Percentiles rank a stretch among this genome's conserved stretches.
phyloP scores from a whole-genome alignment of 768 basidiomycete species.

The Mrakia hoshinonis region DNA sequence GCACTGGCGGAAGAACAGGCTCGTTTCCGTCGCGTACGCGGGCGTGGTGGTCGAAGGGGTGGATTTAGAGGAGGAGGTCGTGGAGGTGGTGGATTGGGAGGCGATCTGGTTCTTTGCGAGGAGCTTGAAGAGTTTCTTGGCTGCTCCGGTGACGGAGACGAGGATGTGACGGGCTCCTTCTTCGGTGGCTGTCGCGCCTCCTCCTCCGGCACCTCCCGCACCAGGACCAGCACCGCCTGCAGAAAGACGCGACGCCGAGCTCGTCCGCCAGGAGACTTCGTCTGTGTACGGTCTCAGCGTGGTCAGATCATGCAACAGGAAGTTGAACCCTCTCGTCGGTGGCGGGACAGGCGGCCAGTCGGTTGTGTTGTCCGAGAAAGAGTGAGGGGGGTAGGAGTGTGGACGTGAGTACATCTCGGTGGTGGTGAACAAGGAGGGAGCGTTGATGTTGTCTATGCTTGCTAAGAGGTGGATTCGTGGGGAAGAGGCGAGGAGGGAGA shows the following conservation, averaged over 20 bases:
- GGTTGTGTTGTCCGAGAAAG: not conserved
- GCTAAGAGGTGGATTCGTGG: slow-evolving; percentile 72
- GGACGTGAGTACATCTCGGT: slow-evolving; percentile 19
- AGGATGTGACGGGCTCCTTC: slow-evolving; percentile 72
- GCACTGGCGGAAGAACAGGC: slow-evolving; percentile 40
- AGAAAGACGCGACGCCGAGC: slow-evolving; percentile 25
- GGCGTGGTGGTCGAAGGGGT: slow-evolving; percentile 51
- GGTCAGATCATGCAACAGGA: slow-evolving; percentile 69
- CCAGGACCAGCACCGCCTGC: slow-evolving; percentile 25
- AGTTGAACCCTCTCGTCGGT: slow-evolving; percentile 38
- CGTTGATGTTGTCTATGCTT: slow-evolving; percentile 77
- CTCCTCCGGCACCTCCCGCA: slow-evolving; percentile 32
- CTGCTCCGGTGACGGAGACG: slow-evolving; percentile 75
- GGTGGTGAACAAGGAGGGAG: slow-evolving; percentile 72
- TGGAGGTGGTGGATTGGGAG: slow-evolving; percentile 17
- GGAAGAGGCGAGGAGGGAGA: slow-evolving; percentile 64
- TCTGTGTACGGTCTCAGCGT: slow-evolving; percentile 73
- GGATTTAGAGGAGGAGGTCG: slow-evolving; percentile 34
- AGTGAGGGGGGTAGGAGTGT: not conserved
- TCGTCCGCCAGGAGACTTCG: slow-evolving; percentile 49
- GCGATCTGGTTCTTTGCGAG: slow-evolving; percentile 45
- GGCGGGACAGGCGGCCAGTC: not conserved
- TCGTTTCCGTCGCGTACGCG: slow-evolving; percentile 50
- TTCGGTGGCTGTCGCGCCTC: slow-evolving; percentile 47
- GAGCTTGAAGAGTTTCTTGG: slow-evolving; percentile 68